A percentile compares a stretch with the other conserved stretches of the same genome.
These are phyloP conservation scores for Haematococcus lacustris DNA, from an alignment of 139 green algal genomes.

Conservation along the genomic window DNA sequence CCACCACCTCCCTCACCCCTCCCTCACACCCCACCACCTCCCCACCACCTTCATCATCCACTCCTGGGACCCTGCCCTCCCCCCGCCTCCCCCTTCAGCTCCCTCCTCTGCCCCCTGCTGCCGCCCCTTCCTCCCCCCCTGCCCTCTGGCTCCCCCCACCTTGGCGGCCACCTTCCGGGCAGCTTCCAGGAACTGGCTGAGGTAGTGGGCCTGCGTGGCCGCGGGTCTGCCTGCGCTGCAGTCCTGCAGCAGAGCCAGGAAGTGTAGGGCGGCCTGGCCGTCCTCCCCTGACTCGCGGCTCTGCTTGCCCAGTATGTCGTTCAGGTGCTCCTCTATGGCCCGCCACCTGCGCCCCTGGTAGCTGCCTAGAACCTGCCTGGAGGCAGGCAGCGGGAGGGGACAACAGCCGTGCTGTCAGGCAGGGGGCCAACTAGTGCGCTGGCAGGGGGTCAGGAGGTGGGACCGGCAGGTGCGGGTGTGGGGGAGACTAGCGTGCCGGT, in stretches of 20 bases:
- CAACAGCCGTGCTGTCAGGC: background rate
- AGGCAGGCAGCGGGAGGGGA: background rate
- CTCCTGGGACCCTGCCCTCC: too few relatives aligned
- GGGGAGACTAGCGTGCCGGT: background rate
- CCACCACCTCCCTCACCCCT: too few relatives aligned
- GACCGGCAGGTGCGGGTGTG: background rate
- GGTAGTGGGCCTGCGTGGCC: conserved; percentile 59
- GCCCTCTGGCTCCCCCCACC: too few relatives aligned
- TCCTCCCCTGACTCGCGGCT: conserved; percentile 42
- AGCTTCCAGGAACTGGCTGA: conserved; percentile 54
- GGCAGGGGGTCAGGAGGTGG: background rate
- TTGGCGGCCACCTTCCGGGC: background rate
- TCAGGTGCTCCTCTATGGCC: conserved; percentile 83
- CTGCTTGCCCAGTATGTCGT: conserved; percentile 72
- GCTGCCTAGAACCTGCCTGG: conserved; percentile 54
- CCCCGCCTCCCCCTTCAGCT: too few relatives aligned
- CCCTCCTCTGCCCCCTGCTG: too few relatives aligned
- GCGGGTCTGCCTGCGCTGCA: conserved; percentile 25
- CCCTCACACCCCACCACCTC: too few relatives aligned
- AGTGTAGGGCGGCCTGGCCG: conserved; percentile 37
- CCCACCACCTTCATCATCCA: too few relatives aligned
- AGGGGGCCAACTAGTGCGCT: background rate
- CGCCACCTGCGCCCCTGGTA: conserved; percentile 66
- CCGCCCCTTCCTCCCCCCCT: too few relatives aligned
- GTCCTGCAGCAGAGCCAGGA: conserved; percentile 53